Evolutionary conservation across 2,329 filamentous ascomycete genomes (phyloP), one percentile per base, ranked within the genome.

Genomic region (Talaromyces sp.): DNA sequence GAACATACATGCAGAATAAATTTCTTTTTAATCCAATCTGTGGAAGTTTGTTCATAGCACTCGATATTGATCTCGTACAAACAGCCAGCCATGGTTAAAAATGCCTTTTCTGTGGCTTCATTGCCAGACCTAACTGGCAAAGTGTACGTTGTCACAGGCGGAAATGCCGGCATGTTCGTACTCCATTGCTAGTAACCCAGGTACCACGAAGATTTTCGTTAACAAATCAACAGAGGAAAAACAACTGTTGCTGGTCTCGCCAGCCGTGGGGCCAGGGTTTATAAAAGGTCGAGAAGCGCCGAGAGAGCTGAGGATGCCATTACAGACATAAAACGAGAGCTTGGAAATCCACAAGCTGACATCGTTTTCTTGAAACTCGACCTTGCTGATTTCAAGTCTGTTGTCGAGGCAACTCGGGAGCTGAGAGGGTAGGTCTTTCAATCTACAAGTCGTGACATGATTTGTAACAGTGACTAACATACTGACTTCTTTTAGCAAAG

Each of bases 381-480:
- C 61, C 66, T 62, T 31, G 68, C 67, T 54, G 50, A 66, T 45
- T 60, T 72, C 5, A n/a, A 16, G 31, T 62, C 59, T 27, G 70
- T 72, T 60, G 68, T 79, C 47, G 68, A 72, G 1, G 79, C 78
- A 0, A 75, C 77, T 3, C 71, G 72, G 50, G 67, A 66, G 27
- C 37, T 57, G 27, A 35, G 16, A 35, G 13, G 16, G 31, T 37
- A 45, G 13, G 43, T 22, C 10, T 22, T 45, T 4, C 43, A 9
- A 45, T 22, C 19, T n/a, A 45, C 22, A 45, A 37, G 8, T 37
- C 22, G 13, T 5, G 24, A 16, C n/a, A 27, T 50, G 19, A 16
- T n/a, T 22, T 24, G 10, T 50, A 22, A 19, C 24, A 49, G 22
- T 2, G 45, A 49, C 45, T 27, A 14, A 27, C 11, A 24, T 50